Evolutionary conservation across 1,139 yeast genomes (phyloP).

Genomic region (Torulaspora pretoriensis): DNA sequence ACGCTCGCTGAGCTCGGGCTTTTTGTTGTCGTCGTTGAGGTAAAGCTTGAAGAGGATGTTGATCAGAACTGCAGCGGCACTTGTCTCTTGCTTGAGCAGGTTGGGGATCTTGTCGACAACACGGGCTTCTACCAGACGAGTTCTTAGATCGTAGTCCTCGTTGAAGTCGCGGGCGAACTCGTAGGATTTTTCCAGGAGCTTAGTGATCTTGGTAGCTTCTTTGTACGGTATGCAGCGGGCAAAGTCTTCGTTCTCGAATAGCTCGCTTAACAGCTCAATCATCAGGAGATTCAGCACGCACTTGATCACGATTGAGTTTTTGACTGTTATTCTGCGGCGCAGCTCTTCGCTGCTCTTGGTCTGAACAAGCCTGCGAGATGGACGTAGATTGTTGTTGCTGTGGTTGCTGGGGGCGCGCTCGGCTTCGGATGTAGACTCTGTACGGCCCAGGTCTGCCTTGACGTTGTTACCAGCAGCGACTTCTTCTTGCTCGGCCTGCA

Average conservation of each 20-base stretch:
- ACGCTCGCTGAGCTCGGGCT: slow-evolving; percentile 44
- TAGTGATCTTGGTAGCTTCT: slow-evolving; percentile 56
- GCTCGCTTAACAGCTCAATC: slow-evolving; percentile 81
- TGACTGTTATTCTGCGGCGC: slow-evolving; percentile 44
- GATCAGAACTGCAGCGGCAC: slow-evolving; percentile 83
- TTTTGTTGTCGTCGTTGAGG: slow-evolving; percentile 53
- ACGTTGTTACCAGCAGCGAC: slow-evolving; percentile 4
- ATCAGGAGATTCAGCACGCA: slow-evolving; percentile 85
- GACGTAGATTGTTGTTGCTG: slow-evolving; percentile 4
- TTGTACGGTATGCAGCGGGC: slow-evolving; percentile 65
- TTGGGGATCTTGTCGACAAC: slow-evolving; percentile 91
- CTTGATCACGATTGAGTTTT: slow-evolving; percentile 82
- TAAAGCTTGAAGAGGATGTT: slow-evolving; percentile 77
- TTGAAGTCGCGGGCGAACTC: slow-evolving; percentile 82
- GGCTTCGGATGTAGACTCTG: background rate
- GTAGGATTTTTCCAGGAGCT: slow-evolving; percentile 63
- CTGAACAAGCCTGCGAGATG: slow-evolving; percentile 21
- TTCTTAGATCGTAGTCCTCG: slow-evolving; percentile 80
- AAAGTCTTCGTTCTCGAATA: slow-evolving; percentile 64
- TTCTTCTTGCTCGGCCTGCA: slow-evolving; percentile 16
- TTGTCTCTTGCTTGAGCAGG: slow-evolving; percentile 83
- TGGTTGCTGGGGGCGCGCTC: background rate
- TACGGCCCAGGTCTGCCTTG: slow-evolving; percentile 7
- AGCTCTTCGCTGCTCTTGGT: slow-evolving; percentile 33
- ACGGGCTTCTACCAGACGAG: slow-evolving; percentile 85